Percentiles rank a stretch among this genome's conserved stretches.
Evolutionary conservation across 148 eudicot genomes (phyloP).

Genomic region (Selenicereus undatus): DNA sequence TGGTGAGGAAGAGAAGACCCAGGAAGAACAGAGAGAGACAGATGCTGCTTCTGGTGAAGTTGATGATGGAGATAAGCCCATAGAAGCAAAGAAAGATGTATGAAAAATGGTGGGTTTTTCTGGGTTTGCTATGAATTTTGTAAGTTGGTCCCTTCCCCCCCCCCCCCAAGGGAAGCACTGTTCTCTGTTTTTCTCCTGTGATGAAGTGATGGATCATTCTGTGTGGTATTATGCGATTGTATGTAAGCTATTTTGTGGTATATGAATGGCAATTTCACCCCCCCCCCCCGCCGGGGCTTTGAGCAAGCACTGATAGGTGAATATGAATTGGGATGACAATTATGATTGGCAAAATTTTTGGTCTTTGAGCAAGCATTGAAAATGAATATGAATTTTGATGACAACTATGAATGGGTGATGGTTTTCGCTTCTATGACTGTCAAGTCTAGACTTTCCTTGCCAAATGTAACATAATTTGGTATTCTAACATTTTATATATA

Average conservation of each 20-base stretch:
- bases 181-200: too few species aligned
- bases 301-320: too few species aligned
- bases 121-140: not conserved
- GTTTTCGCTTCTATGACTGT: not conserved
- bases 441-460: not conserved
- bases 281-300: not conserved
- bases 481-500: too few species aligned
- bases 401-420: too few species aligned
- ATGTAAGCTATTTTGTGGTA: too few species aligned
- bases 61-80: not conserved
- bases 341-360: too few species aligned
- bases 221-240: not conserved
- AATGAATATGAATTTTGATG: too few species aligned
- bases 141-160: too few species aligned
- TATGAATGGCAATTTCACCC: not conserved
- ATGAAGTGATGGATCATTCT: not conserved
- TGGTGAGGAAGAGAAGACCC: not conserved
- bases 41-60: not conserved
- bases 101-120: not conserved
- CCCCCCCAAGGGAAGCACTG: too few species aligned
- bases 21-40: not conserved
- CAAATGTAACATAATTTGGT: not conserved
- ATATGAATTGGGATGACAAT: too few species aligned
- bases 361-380: too few species aligned
- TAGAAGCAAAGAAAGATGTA: constrained; percentile 21